These are phyloP conservation scores for Forsythia viridissima DNA, from an alignment of 257 asterid genomes.

Conservation along the genomic window DNA sequence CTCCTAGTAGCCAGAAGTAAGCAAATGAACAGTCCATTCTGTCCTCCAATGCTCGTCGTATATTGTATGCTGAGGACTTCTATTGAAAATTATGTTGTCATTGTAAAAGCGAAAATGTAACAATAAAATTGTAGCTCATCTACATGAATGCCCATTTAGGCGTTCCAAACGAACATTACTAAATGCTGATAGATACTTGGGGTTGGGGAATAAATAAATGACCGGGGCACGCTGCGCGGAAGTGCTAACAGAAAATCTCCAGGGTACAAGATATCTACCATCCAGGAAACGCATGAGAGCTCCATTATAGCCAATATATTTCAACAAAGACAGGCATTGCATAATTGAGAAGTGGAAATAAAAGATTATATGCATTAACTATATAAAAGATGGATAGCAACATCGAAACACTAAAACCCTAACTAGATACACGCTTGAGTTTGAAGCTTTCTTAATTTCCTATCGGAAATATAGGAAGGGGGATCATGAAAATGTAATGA, in stretches of 20 bases:
- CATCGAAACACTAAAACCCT: not conserved
- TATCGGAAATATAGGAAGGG: not conserved
- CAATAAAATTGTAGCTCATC: not conserved
- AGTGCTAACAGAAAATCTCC: not conserved
- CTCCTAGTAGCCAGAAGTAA: not conserved
- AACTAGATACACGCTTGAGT: not conserved
- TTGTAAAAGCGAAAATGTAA: not conserved
- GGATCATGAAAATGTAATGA: not conserved
- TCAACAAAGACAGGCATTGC: not conserved
- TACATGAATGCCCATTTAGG: not conserved
- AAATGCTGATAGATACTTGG: not conserved
- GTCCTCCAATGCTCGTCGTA: too few relatives aligned
- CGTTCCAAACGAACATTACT: not conserved
- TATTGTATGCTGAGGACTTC: not conserved
- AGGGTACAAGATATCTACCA: not conserved
- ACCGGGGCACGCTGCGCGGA: not conserved
- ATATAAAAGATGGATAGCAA: not conserved
- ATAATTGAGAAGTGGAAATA: not conserved
- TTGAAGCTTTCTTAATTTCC: not conserved
- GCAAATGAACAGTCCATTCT: not conserved
- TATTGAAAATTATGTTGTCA: too few relatives aligned
- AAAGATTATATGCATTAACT: not conserved
- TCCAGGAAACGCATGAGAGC: not conserved
- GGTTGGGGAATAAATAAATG: not conserved
- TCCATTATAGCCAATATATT: not conserved